These are phyloP conservation scores for Candida caryicola DNA, from an alignment of 805 yeast species.

Conservation along the genomic window DNA sequence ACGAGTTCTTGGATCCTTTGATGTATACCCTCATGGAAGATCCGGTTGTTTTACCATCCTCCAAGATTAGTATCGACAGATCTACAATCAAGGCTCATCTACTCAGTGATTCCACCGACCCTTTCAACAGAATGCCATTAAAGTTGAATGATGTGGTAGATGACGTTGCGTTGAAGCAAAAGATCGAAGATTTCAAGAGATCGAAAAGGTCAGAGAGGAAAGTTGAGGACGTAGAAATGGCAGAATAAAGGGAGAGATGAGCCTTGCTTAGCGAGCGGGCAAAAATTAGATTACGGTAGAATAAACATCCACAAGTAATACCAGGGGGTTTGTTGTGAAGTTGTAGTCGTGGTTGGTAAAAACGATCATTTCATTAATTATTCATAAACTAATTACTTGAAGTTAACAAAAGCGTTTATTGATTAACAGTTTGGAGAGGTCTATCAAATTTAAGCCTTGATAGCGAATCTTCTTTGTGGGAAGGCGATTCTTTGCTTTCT, in stretches of 20 bases:
- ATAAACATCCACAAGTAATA: neutral
- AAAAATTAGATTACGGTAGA: too few relatives aligned
- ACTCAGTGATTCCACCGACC: conserved; percentile 93
- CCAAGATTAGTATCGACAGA: conserved; percentile 81
- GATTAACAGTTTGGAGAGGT: conserved; percentile 4
- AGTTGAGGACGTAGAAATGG: conserved; percentile 6
- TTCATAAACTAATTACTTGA: neutral
- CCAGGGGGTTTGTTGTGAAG: too few relatives aligned
- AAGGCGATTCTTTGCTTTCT: conserved; percentile 89
- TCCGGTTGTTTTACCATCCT: conserved; percentile 91
- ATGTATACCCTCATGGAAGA: conserved; percentile 95
- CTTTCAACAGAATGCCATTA: conserved; percentile 91
- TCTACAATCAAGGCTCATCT: conserved; percentile 91
- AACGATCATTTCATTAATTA: too few relatives aligned
- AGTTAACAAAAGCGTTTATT: conserved; percentile 7
- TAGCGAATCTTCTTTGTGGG: conserved; percentile 98
- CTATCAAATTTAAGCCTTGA: conserved; percentile 75
- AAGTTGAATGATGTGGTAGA: conserved; percentile 85
- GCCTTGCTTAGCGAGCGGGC: too few relatives aligned
- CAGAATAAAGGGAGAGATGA: neutral
- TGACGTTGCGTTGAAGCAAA: conserved; percentile 61
- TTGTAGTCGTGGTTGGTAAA: too few relatives aligned
- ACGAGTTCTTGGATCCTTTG: conserved; percentile 93
- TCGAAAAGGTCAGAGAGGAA: conserved; percentile 32
- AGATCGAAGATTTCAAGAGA: conserved; percentile 57